Base-by-base conservation (phyloP, 441 rosid genomes). In the Bocquillonia castaneifolia region DNA sequence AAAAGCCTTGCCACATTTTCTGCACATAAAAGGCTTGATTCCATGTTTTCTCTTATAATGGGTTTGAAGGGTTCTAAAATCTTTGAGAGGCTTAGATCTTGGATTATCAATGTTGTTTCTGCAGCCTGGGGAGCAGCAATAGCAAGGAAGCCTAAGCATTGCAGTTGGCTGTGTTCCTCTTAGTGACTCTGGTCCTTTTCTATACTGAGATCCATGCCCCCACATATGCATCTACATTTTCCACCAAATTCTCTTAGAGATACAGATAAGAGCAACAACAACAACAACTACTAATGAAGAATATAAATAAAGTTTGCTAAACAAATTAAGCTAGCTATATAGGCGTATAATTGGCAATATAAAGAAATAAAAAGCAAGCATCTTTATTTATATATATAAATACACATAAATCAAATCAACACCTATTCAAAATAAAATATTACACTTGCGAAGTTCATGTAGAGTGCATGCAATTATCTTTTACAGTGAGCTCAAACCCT, bases 191-290 rank as follows among this genome's bases (percentile, higher is more conserved):
- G 99, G 97, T 32, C 99, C 99, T 78, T 87, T 94, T 67, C 97
- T 76, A 77, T 94, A 94, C 70, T 94, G 96, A 44, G 99, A 91
- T 53, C 99, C 99, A 71, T 94, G 99, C 57, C 99, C 99, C 99
- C 99, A 94, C 99, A 94, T 94, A 79, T 94, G 99, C 99, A 94
- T 94, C 99, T 93, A 59, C 77, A 56, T 32, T 40, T 59, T 50
- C 36, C 22, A 29, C 5, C 55, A 22, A 29, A 13, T 36, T 36
- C 28, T 0, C 1, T n/a, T 20, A 39, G 32, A 39, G 20, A 42
- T n/a, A 28, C n/a, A n/a, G n/a, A n/a, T n/a, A n/a, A n/a, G n/a
- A n/a, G n/a, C n/a, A 7, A 54, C 17, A 42, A 42, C 1, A 28
- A 39, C 14, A 17, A 15, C 31, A 29, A 59, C 20, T 8, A 9